Percentiles rank a stretch among this genome's conserved stretches.
Conservation (phyloP, 441 rosid genomes). For the Bruguiera hainesii region DNA sequence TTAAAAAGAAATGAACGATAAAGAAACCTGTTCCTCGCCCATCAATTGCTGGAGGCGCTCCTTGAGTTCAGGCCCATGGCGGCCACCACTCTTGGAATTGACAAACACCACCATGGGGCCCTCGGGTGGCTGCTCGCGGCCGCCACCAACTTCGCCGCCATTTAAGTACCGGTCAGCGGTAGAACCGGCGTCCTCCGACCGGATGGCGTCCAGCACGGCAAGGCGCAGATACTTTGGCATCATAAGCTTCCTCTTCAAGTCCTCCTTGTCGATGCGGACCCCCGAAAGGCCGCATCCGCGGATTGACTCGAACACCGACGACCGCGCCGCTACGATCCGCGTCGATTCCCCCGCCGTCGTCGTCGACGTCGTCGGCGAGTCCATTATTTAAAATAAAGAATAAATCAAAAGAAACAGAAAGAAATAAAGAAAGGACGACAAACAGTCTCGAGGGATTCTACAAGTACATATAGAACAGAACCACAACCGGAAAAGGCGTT, state of each 20-base stretch:
- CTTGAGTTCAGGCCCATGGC: constrained; percentile 79
- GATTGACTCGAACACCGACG: constrained; percentile 56
- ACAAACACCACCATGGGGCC: constrained; percentile 79
- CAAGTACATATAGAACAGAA: no score
- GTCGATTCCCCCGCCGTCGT: constrained; percentile 40
- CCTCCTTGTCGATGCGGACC: constrained; percentile 65
- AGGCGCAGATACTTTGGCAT: constrained; percentile 74
- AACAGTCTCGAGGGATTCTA: no score
- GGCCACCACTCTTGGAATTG: constrained; percentile 84
- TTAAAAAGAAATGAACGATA: neutral
- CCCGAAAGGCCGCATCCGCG: constrained; percentile 66
- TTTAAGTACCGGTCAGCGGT: constrained; percentile 31
- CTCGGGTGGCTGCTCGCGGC: constrained; percentile 40
- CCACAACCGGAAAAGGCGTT: no score
- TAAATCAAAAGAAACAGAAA: no score
- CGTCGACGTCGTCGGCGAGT: constrained; percentile 37
- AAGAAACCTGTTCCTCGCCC: constrained; percentile 73
- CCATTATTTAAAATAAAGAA: constrained; percentile 18
- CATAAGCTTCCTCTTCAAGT: constrained; percentile 39
- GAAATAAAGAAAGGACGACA: no score
- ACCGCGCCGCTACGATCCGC: constrained; percentile 42
- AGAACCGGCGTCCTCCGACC: constrained; percentile 33
- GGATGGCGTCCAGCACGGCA: constrained; percentile 62
- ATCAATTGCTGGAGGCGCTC: constrained; percentile 69
- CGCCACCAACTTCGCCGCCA: constrained; percentile 20